These are phyloP conservation scores for Botryosphaeria dothidea DNA, from an alignment of 2,329 filamentous ascomycete genomes.

Conservation along the genomic window DNA sequence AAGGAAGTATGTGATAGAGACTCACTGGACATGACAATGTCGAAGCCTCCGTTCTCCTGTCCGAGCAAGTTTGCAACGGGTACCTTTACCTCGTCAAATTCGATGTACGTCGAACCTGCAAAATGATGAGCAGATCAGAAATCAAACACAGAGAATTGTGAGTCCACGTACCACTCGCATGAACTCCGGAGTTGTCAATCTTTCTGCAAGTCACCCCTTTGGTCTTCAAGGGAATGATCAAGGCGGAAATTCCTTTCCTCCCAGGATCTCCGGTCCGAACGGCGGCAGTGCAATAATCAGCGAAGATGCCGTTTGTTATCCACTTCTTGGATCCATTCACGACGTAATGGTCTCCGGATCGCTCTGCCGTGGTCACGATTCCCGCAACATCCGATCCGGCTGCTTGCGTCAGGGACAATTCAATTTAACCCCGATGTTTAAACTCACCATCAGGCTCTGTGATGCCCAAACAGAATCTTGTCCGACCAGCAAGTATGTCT, in stretches of 20 bases:
- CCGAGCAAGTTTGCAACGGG: slow-evolving; percentile 33
- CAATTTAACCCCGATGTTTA: not conserved
- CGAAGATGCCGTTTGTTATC: slow-evolving; percentile 39
- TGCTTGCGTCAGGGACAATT: not conserved
- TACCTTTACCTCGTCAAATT: slow-evolving; percentile 36
- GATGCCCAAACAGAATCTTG: slow-evolving; percentile 33
- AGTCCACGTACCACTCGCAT: not conserved
- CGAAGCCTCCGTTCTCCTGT: slow-evolving; percentile 31
- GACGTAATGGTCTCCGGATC: slow-evolving; percentile 34
- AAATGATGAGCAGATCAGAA: no score
- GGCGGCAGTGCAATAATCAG: slow-evolving; percentile 35
- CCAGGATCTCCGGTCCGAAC: slow-evolving; percentile 33
- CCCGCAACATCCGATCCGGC: slow-evolving; percentile 31
- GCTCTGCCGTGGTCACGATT: slow-evolving; percentile 28
- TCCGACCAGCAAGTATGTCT: slow-evolving; percentile 30
- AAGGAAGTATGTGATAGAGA: no score
- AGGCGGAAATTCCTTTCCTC: slow-evolving; percentile 32
- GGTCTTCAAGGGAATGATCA: slow-evolving; percentile 29
- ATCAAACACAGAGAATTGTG: no score
- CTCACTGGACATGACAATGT: slow-evolving; percentile 17
- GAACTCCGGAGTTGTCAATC: not conserved
- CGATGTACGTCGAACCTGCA: slow-evolving; percentile 20
- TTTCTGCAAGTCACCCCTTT: not conserved
- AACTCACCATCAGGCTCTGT: slow-evolving; percentile 27
- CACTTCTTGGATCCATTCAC: slow-evolving; percentile 44